A percentile compares a stretch with the other conserved stretches of the same genome.
phyloP scores from a whole-genome alignment of 1,284 basidiomycete genomes.

The Papiliotrema laurentii region DNA sequence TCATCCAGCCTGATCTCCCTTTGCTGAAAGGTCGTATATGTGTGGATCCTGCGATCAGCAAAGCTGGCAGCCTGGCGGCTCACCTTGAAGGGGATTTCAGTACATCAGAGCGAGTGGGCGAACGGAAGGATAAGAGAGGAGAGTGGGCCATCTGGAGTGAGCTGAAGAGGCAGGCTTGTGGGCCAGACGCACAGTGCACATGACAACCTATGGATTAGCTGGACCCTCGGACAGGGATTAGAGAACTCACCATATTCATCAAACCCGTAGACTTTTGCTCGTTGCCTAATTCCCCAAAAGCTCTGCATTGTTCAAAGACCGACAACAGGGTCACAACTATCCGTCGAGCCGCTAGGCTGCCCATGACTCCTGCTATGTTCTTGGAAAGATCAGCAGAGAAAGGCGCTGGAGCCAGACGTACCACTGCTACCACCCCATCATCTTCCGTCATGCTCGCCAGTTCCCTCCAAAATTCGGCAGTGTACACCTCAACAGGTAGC shows the following conservation, averaged over 20 bases:
- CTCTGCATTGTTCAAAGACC: slow-evolving; percentile 69
- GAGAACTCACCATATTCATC: slow-evolving; percentile 1
- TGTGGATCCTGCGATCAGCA: slow-evolving; percentile 6
- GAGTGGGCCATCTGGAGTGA: slow-evolving; percentile 48
- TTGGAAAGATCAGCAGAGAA: slow-evolving; percentile 37
- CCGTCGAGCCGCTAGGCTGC: slow-evolving; percentile 60
- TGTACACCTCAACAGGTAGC: slow-evolving; percentile 76
- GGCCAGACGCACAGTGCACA: slow-evolving; percentile 56
- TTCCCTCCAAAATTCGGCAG: slow-evolving; percentile 71
- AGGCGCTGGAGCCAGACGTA: slow-evolving; percentile 48
- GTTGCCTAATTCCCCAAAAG: slow-evolving; percentile 77
- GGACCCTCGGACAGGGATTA: not conserved
- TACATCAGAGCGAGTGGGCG: slow-evolving; percentile 42
- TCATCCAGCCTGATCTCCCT: slow-evolving; percentile 28
- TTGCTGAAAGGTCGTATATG: slow-evolving; percentile 29
- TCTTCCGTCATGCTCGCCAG: slow-evolving; percentile 61
- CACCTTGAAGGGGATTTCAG: slow-evolving; percentile 29
- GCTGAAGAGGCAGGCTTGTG: not conserved
- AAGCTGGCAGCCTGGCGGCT: not conserved
- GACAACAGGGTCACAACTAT: slow-evolving; percentile 64
- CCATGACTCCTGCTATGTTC: slow-evolving; percentile 68
- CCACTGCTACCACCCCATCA: slow-evolving; percentile 73
- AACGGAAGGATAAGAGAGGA: slow-evolving; percentile 61
- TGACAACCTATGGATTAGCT: slow-evolving; percentile 59
- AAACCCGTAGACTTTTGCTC: slow-evolving; percentile 54